Percentiles rank a stretch among this genome's conserved stretches.
Evolutionary conservation across 306 rosid species (phyloP).

Genomic region (Acmispon strigosus): DNA sequence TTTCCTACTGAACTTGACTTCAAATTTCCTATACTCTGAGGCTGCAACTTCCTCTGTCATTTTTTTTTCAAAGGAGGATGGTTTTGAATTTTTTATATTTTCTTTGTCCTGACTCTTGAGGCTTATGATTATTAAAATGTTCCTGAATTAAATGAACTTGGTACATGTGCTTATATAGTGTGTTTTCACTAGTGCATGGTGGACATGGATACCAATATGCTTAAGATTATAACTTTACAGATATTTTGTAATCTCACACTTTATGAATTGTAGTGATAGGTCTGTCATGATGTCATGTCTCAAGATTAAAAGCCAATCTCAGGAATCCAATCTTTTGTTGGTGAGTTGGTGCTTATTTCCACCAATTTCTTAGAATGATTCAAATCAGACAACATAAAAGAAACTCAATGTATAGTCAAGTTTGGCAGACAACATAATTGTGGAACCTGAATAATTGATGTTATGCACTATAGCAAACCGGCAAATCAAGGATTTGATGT

Average conservation of each 20-base stretch:
- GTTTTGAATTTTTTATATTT: slow-evolving; percentile 12
- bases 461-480: no score
- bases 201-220: not conserved
- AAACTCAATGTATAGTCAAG: slow-evolving; percentile 14
- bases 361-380: not conserved
- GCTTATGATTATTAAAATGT: not conserved
- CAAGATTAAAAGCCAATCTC: slow-evolving; percentile 22
- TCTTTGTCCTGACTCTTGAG: not conserved
- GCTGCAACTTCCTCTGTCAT: slow-evolving; percentile 15
- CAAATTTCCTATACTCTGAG: slow-evolving; percentile 17
- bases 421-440: slow-evolving; percentile 41
- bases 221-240: not conserved
- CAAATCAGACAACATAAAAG: not conserved
- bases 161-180: slow-evolving; percentile 22
- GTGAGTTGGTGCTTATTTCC: slow-evolving; percentile 15
- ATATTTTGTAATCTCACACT: slow-evolving; percentile 15
- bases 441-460: not conserved
- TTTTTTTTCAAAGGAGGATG: not conserved
- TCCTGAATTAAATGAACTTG: not conserved
- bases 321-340: not conserved
- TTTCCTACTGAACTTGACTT: slow-evolving; percentile 38
- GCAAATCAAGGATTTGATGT: no score
- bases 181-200: not conserved
- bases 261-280: not conserved
- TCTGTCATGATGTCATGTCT: slow-evolving; percentile 16